A percentile compares a stretch with the other conserved stretches of the same genome.
Conservation (phyloP, 805 yeast species). For the Saccharomycopsis synnaedendra region DNA sequence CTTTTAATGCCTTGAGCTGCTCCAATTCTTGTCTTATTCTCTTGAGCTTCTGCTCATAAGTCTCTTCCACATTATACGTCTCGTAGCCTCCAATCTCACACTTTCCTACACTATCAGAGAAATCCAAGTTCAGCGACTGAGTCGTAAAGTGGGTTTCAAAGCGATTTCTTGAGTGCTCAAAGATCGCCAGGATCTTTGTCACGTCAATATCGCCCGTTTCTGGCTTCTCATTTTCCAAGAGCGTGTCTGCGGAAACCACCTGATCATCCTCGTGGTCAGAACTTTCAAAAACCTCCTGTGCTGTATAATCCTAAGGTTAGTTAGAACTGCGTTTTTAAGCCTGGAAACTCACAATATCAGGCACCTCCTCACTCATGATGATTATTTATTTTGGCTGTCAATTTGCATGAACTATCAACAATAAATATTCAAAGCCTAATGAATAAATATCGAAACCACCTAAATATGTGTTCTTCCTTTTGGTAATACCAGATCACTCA, state of each 20-base stretch:
- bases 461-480: too few relatives aligned
- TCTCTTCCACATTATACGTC: slow-evolving; percentile 11
- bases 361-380: too few relatives aligned
- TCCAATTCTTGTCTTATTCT: slow-evolving; percentile 14
- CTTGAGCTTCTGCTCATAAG: slow-evolving; percentile 11
- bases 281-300: slow-evolving; percentile 14
- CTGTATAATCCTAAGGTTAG: slow-evolving; percentile 1
- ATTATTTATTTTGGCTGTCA: too few relatives aligned
- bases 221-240: background rate
- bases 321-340: too few relatives aligned
- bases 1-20: slow-evolving; percentile 5
- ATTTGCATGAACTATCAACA: too few relatives aligned
- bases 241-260: background rate
- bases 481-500: too few relatives aligned
- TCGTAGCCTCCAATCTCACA: slow-evolving; percentile 1
- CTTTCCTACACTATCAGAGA: slow-evolving; percentile 13
- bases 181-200: slow-evolving; percentile 1
- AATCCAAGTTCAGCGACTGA: slow-evolving; percentile 3
- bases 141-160: slow-evolving; percentile 5
- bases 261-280: slow-evolving; percentile 10
- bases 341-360: too few relatives aligned
- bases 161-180: slow-evolving; percentile 1
- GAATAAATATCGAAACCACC: too few relatives aligned
- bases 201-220: slow-evolving; percentile 3
- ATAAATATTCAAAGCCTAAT: too few relatives aligned